Percentiles rank a stretch among this genome's conserved stretches.
These are phyloP conservation scores for Dovyalis caffra DNA, from an alignment of 345 rosid species.

Conservation along the genomic window DNA sequence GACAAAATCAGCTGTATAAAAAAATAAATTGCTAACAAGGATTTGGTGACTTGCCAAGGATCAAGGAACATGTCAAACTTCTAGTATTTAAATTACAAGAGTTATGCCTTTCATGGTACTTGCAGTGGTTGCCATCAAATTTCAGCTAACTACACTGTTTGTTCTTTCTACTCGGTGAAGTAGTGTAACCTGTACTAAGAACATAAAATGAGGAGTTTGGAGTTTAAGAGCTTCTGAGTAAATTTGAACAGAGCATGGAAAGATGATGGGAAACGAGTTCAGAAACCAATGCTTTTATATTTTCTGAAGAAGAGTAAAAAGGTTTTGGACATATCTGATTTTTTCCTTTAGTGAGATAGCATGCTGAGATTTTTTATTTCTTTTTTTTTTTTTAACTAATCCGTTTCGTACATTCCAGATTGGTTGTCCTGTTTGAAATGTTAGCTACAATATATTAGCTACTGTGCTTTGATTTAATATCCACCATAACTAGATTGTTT, in stretches of 20 bases:
- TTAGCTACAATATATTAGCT: background rate
- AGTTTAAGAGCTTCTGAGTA: background rate
- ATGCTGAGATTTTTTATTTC: background rate
- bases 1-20: background rate
- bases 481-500: conserved; percentile 6
- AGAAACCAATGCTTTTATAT: background rate
- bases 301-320: background rate
- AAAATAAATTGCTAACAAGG: background rate
- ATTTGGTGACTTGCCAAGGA: background rate
- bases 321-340: background rate
- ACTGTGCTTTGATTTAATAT: background rate
- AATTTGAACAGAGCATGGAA: background rate
- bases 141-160: background rate
- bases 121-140: background rate
- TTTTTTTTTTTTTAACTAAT: too few species aligned
- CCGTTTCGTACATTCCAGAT: background rate
- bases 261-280: background rate
- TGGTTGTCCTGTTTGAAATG: background rate
- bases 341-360: background rate
- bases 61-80: background rate
- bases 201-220: background rate
- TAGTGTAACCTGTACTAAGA: background rate
- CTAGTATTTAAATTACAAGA: background rate
- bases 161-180: background rate
- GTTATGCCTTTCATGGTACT: background rate